These are phyloP conservation scores for Rauvolfia tetraphylla DNA, from an alignment of 257 asterid genomes.

Conservation along the genomic window DNA sequence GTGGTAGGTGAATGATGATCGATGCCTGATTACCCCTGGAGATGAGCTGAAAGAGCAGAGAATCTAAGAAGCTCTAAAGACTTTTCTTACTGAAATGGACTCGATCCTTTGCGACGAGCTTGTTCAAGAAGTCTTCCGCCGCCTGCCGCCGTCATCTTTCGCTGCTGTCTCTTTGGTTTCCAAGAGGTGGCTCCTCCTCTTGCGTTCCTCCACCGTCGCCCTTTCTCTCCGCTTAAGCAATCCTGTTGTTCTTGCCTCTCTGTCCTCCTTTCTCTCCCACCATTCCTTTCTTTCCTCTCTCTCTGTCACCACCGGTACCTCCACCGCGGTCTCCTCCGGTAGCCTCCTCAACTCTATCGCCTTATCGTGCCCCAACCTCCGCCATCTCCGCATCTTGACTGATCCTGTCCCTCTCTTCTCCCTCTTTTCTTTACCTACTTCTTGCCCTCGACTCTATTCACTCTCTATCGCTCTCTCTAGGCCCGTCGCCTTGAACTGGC, in stretches of 20 bases:
- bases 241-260: constrained; percentile 27
- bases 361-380: constrained; percentile 55
- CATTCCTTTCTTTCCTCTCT: constrained; percentile 55
- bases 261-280: constrained; percentile 44
- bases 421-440: constrained; percentile 41
- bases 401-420: constrained; percentile 40
- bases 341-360: constrained; percentile 35
- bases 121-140: constrained; percentile 74
- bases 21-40: background rate
- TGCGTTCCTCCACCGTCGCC: constrained; percentile 62
- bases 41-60: too few relatives aligned
- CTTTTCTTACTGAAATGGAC: constrained; percentile 37
- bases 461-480: constrained; percentile 45
- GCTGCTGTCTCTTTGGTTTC: constrained; percentile 58
- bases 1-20: constrained; percentile 11
- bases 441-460: constrained; percentile 48
- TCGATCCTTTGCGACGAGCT: constrained; percentile 72
- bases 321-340: constrained; percentile 22
- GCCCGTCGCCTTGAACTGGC: constrained; percentile 51
- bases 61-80: background rate
- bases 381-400: constrained; percentile 33
- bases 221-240: constrained; percentile 40
- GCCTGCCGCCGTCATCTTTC: constrained; percentile 54
- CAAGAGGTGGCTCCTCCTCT: constrained; percentile 59
- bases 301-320: constrained; percentile 24